phyloP scores from a whole-genome alignment of 1,139 yeast species.

The Pneumocystis sp. region DNA sequence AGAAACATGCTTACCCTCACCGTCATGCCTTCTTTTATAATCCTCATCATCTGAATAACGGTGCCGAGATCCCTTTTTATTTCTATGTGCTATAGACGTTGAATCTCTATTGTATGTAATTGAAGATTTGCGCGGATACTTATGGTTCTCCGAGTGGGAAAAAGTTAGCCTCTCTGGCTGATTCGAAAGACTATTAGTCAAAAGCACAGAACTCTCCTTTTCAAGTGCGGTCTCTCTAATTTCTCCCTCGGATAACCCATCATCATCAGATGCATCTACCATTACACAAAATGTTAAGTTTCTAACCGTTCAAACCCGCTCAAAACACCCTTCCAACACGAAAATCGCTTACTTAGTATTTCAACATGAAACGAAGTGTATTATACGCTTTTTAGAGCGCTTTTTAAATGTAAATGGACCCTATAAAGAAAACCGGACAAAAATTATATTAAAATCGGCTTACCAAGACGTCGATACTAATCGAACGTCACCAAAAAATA shows the following conservation, averaged over 20 bases:
- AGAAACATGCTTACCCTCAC: neutral
- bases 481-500: neutral
- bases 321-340: neutral
- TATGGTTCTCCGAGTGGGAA: neutral
- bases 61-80: neutral
- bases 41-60: neutral
- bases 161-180: neutral
- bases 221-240: neutral
- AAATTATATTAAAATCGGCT: neutral
- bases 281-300: neutral
- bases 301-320: neutral
- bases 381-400: neutral
- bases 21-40: neutral
- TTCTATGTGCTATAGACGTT: neutral
- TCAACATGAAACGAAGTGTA: neutral
- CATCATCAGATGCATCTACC: neutral
- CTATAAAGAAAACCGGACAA: neutral
- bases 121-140: neutral
- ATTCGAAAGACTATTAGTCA: neutral
- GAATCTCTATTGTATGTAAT: neutral
- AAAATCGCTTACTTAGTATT: neutral
- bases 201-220: neutral
- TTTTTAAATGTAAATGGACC: neutral
- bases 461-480: neutral
- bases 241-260: neutral